Conservation (phyloP, 768 basidiomycete species). For the Asterophora lycoperdoides region DNA sequence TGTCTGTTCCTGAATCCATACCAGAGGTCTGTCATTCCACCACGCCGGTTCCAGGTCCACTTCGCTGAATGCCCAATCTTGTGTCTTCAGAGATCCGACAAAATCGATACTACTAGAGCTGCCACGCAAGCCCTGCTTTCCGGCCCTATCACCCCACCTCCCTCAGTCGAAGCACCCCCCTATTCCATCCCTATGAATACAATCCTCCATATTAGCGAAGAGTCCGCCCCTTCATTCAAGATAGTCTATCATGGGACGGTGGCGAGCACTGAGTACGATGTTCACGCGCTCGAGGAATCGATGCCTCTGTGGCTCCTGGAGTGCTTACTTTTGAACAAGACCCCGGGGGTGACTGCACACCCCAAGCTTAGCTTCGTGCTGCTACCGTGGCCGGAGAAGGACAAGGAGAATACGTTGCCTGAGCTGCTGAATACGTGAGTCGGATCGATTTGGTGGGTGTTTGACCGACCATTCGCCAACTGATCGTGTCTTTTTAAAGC, state of each 20-base stretch:
- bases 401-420: conserved; percentile 60
- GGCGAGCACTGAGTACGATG: conserved; percentile 41
- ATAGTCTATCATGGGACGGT: conserved; percentile 75
- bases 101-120: conserved; percentile 36
- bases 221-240: conserved; percentile 68
- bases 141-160: conserved; percentile 58
- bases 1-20: conserved; percentile 19
- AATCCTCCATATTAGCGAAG: conserved; percentile 76
- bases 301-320: conserved; percentile 90
- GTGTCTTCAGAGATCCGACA: conserved; percentile 4
- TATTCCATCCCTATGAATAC: conserved; percentile 56
- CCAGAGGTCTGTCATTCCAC: conserved; percentile 15
- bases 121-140: conserved; percentile 53
- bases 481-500: conserved; percentile 27
- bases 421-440: conserved; percentile 83
- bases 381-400: conserved; percentile 65
- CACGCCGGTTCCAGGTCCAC: too few species aligned
- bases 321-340: conserved; percentile 70
- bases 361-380: conserved; percentile 88
- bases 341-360: conserved; percentile 42
- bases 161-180: conserved; percentile 67
- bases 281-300: conserved; percentile 56
- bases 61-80: too few species aligned
- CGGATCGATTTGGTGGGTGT: background rate
- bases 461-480: background rate